Base-by-base conservation (phyloP, 1,139 yeast species). In the Saccharomyces hybrid region DNA sequence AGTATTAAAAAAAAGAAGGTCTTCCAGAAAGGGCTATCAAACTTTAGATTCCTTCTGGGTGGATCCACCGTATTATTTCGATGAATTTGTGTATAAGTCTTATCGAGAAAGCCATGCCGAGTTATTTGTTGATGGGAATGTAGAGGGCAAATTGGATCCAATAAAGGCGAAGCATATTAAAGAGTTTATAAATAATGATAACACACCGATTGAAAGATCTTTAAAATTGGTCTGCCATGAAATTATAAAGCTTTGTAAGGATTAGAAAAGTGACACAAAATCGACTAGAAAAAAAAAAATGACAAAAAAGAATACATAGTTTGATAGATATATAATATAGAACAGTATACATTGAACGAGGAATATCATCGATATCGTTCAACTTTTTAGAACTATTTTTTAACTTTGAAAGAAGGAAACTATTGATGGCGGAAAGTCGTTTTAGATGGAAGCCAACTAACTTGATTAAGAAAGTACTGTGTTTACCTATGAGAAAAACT, bases 41-140 rank as follows among this genome's bases (percentile, higher is more conserved):
- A 91, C 97, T 0, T 77, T 81, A n/a, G 93, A 82, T 51, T 90
- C 88, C 0, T 83, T 83, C 64, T 93, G 99, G 99, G 81, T 79
- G 0, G 98, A 93, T 65, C 99, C 99, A 1, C 97, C 97, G 0
- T 80, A 81, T 44, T 93, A 90, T 67, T 93, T 91, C 68, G 95
- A 84, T 57, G 76, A 82, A 29, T 79, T 87, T 57, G 99, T 93
- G 0, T 93, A 96, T 90, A 96, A 96, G 1, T 85, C 85, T 16
- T 93, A 88, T 66, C 77, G 71, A 26, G 68, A 73, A 3, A 74
- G 81, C 34, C 96, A 90, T 66, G 66, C 71, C n/a, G 75, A 78
- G 50, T 70, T 93, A 31, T 90, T 91, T 66, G 67, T 61, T 13
- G 63, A 77, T 49, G 75, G 73, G 0, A 77, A 84, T 51, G 79